Evolutionary conservation across 441 rosid genomes (phyloP), one percentile per base, ranked within the genome.

Genomic region (Euphorbia schlechtendalii): DNA sequence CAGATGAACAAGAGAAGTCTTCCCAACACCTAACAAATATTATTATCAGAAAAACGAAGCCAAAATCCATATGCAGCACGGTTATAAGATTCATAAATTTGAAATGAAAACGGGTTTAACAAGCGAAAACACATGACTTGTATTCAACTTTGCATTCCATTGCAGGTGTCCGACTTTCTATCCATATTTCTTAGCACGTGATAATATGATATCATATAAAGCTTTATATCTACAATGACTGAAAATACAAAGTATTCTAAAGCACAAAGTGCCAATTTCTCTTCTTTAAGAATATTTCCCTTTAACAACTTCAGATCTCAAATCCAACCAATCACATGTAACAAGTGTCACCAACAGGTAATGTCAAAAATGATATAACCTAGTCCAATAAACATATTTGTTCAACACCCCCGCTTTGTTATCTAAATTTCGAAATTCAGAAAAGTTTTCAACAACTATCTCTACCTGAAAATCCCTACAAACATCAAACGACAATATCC

Each of bases 1-100:
- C 45, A 94, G 78, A 82, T 94, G 87, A 72, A 86, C 96, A 62
- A 94, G 87, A 74, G 99, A 94, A 45, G 94, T 79, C 83, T 94
- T 94, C 59, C 99, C 98, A 25, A 94, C 99, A 75, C 99, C 99
- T 86, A 69, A 15, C 15, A 70, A 74, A 27, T 8, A 67, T 53
- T 28, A 22, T 67, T 56, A 57, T 69, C 36, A 28, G 22, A 48
- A 70, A 71, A n/a, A 65, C 51, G 58, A 63, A 58, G 28, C 59
- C 34, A 18, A 30, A 65, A 34, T 12, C 22, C 30, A 48, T 46
- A 61, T 3, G 20, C 56, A 45, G 58, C 5, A 41, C 11, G 40
- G 21, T 8, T 60, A 55, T 61, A 48, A 63, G 8, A 32, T 14
- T 25, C 21, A 8, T 25, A 12, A 38, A 41, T n/a, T n/a, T n/a